These are phyloP conservation scores for Colletotrichum horii DNA, from an alignment of 2,329 filamentous ascomycete species.

Conservation along the genomic window DNA sequence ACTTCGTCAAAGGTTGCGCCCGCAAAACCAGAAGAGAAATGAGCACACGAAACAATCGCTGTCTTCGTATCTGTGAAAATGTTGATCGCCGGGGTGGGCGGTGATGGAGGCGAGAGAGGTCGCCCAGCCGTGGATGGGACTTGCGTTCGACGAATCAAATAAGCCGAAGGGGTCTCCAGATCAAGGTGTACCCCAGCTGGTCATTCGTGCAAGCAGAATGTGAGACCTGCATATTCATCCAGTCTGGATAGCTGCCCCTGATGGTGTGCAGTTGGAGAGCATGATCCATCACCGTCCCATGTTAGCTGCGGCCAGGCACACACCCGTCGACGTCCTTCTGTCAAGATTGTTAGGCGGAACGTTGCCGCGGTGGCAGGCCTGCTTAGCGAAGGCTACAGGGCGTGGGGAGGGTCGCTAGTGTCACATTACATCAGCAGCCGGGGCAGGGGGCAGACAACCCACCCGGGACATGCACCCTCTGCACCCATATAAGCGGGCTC, in stretches of 20 bases:
- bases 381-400: conserved; percentile 1
- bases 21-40: neutral
- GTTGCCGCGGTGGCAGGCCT: neutral
- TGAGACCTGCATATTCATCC: conserved; percentile 18
- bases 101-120: neutral
- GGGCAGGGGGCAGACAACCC: conserved; percentile 12
- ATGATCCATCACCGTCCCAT: conserved; percentile 18
- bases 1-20: neutral
- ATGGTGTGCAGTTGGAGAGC: conserved; percentile 12
- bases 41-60: conserved; percentile 33
- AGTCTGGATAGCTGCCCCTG: neutral
- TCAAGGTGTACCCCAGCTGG: neutral
- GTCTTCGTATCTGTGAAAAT: neutral
- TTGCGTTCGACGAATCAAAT: neutral
- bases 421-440: conserved; percentile 18
- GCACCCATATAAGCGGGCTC: conserved; percentile 17
- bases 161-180: neutral
- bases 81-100: neutral
- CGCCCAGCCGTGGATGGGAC: neutral
- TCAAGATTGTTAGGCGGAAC: conserved; percentile 3
- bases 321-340: conserved; percentile 5
- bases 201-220: conserved; percentile 9
- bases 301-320: conserved; percentile 11
- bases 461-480: conserved; percentile 11
- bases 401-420: neutral